phyloP scores from a whole-genome alignment of 805 yeast species.

The Candida cerambycidarum region DNA sequence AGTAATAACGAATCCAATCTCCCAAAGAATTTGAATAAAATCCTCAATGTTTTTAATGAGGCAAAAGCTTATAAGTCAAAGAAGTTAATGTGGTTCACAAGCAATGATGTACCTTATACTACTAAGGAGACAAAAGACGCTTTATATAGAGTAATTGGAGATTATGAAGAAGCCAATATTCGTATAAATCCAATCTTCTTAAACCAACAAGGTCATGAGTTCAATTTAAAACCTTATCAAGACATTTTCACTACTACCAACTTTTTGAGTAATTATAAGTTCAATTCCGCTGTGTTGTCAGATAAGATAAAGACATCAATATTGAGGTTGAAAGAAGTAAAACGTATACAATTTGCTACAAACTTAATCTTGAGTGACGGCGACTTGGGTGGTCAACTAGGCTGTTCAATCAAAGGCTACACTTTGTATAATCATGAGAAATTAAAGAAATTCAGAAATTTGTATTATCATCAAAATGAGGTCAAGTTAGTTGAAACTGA shows the following conservation, averaged over 20 bases:
- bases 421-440: conserved; percentile 58
- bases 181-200: conserved; percentile 66
- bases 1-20: conserved; percentile 15
- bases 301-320: conserved; percentile 49
- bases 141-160: conserved; percentile 58
- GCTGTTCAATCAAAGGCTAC: conserved; percentile 72
- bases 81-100: conserved; percentile 71
- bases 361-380: conserved; percentile 55
- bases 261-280: conserved; percentile 31
- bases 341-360: conserved; percentile 61
- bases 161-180: conserved; percentile 54
- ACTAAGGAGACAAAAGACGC: conserved; percentile 41
- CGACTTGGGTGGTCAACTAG: conserved; percentile 36
- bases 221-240: conserved; percentile 47
- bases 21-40: conserved; percentile 45
- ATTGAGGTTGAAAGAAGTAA: conserved; percentile 57
- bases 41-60: conserved; percentile 55
- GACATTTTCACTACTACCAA: conserved; percentile 56
- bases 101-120: conserved; percentile 64
- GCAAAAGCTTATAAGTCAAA: conserved; percentile 49
- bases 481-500: conserved; percentile 52
- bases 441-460: conserved; percentile 47
- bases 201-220: conserved; percentile 24
- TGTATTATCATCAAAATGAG: conserved; percentile 54
- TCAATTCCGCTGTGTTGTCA: conserved; percentile 24